Base-by-base conservation (phyloP, 306 rosid species). In the Betula pendula region DNA sequence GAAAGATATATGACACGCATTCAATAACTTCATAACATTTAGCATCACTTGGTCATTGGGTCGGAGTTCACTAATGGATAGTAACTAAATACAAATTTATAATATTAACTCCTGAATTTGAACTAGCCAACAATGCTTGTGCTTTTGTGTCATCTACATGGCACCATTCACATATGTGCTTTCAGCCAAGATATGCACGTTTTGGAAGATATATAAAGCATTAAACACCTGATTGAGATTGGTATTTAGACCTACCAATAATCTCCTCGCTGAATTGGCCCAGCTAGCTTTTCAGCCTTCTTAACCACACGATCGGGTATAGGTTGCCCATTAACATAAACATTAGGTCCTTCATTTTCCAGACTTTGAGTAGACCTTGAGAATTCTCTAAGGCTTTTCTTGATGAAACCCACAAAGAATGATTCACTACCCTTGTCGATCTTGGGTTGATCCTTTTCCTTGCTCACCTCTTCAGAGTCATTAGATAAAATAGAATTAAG, bases 251-350 rank as follows among this genome's bases (percentile, higher is more conserved):
- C 79, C 63, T 68, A 86, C 90, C 90, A 84, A 75, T 87, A 87
- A 74, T 87, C 86, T 74, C 90, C 90, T 0, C 88, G 88, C 25
- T 55, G 81, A 79, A 87, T 77, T 48, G 75, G 44, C 47, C 90
- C 90, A 56, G 90, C 90, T 14, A n/a, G 68, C 75, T 79, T 87
- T 80, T 87, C 90, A 27, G 88, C 90, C 70, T 71, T 79, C 56
- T 73, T 82, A 14, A 87, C 83, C 1, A 59, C 45, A 44, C 71
- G 75, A 53, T 78, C 79, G 1, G 65, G 85, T 45, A 87, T 65
- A 8, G 75, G 88, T 22, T 84, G 79, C 31, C 88, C 88, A 44
- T 87, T 87, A 55, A 87, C 65, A 0, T 51, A 79, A 60, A 87
- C 90, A 22, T 55, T 71, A 66, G 86, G 79, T 65, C 50, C 60